Conservation (phyloP, 345 rosid genomes). For the Sisymbrium altissimum region DNA sequence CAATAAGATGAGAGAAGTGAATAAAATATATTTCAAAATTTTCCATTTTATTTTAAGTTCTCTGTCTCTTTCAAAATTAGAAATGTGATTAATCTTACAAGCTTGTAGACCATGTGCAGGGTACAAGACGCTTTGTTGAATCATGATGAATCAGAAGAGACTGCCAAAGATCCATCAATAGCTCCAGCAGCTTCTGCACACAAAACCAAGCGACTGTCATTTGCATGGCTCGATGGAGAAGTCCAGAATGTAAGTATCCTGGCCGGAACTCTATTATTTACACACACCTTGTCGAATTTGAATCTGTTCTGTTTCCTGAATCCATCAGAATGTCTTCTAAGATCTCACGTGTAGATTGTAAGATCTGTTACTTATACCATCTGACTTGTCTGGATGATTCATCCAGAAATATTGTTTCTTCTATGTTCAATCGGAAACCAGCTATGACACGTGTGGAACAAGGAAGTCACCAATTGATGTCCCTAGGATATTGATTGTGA, state of each 20-base stretch:
- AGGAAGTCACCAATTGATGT: conserved; percentile 67
- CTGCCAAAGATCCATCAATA: conserved; percentile 39
- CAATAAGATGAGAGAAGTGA: conserved; percentile 85
- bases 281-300: background rate
- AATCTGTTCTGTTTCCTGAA: conserved; percentile 7
- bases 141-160: conserved; percentile 33
- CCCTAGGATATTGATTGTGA: conserved; percentile 72
- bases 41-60: background rate
- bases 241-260: conserved; percentile 60
- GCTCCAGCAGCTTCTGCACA: conserved; percentile 48
- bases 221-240: conserved; percentile 95
- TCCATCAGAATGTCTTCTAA: background rate
- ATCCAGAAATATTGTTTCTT: conserved; percentile 81
- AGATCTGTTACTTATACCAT: background rate
- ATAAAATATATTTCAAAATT: conserved; percentile 20
- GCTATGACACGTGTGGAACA: conserved; percentile 89
- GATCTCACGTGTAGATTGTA: background rate
- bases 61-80: conserved; percentile 21
- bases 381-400: conserved; percentile 19
- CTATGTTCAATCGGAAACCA: conserved; percentile 75
- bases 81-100: conserved; percentile 32
- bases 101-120: conserved; percentile 83
- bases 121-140: conserved; percentile 56
- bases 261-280: background rate
- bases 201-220: conserved; percentile 61